Evolutionary conservation across 2,329 filamentous ascomycete species (phyloP).

Genomic region (Immersiporthe knoxdaviesiana): DNA sequence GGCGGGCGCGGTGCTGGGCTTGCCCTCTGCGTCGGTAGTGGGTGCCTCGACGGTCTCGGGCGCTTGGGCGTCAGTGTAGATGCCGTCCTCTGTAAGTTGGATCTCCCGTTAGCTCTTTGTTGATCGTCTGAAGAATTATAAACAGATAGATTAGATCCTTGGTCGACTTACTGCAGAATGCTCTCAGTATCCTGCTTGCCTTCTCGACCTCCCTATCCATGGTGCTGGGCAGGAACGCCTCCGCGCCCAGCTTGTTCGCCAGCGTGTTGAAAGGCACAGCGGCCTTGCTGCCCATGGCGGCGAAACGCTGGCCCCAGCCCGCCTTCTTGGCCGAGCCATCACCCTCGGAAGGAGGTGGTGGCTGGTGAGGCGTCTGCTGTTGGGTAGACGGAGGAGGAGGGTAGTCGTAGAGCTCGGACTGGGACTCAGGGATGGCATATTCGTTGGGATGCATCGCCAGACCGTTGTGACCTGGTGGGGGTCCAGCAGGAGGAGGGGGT

Average conservation of each 20-base stretch:
- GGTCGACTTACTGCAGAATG: constrained; percentile 74
- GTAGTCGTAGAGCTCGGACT: constrained; percentile 27
- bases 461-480: constrained; percentile 33
- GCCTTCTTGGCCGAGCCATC: constrained; percentile 24
- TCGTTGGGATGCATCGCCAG: constrained; percentile 35
- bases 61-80: constrained; percentile 46
- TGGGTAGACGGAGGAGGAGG: constrained; percentile 11
- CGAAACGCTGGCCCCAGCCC: constrained; percentile 36
- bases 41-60: constrained; percentile 33
- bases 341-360: constrained; percentile 26
- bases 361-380: constrained; percentile 22
- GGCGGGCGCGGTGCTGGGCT: constrained; percentile 35
- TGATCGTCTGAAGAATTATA: too few species aligned
- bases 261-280: constrained; percentile 79
- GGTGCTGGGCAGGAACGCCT: constrained; percentile 84
- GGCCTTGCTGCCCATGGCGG: constrained; percentile 47
- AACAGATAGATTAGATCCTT: too few species aligned
- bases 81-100: constrained; percentile 52
- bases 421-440: constrained; percentile 35
- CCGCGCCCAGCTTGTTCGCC: constrained; percentile 79
- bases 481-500: constrained; percentile 37
- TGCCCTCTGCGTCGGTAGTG: constrained; percentile 33
- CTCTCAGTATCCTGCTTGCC: constrained; percentile 79
- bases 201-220: constrained; percentile 92
- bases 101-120: neutral